A percentile compares a stretch with the other conserved stretches of the same genome.
phyloP scores from a whole-genome alignment of 768 basidiomycete species.

The Cubamyces lactineus region DNA sequence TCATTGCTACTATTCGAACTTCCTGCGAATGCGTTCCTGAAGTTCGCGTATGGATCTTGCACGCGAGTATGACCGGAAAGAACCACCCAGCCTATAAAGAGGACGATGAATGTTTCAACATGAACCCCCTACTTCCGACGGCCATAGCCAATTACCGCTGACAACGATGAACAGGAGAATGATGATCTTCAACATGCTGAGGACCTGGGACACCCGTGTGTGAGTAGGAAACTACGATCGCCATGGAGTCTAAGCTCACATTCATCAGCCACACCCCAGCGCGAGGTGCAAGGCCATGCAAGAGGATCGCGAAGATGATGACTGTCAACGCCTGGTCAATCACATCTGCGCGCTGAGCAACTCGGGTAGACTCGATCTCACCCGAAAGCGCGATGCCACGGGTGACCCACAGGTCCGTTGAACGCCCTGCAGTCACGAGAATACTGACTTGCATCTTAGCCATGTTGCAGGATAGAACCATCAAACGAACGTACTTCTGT shows the following conservation, averaged over 20 bases:
- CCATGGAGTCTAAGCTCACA: conserved; percentile 33
- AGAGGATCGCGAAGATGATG: conserved; percentile 49
- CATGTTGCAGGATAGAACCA: not conserved
- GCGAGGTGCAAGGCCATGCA: conserved; percentile 55
- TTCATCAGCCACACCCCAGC: conserved; percentile 60
- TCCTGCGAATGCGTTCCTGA: conserved; percentile 58
- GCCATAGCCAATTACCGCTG: conserved; percentile 38
- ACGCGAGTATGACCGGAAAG: conserved; percentile 58
- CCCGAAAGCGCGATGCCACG: conserved; percentile 63
- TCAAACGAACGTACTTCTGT: conserved; percentile 25
- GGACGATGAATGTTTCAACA: no score
- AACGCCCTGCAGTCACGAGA: conserved; percentile 39
- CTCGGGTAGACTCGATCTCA: conserved; percentile 14
- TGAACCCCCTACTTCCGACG: not conserved
- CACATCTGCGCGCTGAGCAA: no score
- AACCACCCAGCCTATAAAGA: conserved; percentile 53
- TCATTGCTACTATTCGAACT: conserved; percentile 56
- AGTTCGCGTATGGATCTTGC: conserved; percentile 57
- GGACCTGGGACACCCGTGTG: conserved; percentile 34
- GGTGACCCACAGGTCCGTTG: conserved; percentile 47
- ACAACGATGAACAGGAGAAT: conserved; percentile 58
- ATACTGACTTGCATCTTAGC: conserved; percentile 41
- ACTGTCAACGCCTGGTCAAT: conserved; percentile 35
- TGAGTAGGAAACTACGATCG: not conserved
- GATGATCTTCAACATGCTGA: conserved; percentile 56